Evolutionary conservation across 495 filamentous ascomycete genomes (phyloP), one percentile per base, ranked within the genome.

Genomic region (Neurospora tetrasperma): DNA sequence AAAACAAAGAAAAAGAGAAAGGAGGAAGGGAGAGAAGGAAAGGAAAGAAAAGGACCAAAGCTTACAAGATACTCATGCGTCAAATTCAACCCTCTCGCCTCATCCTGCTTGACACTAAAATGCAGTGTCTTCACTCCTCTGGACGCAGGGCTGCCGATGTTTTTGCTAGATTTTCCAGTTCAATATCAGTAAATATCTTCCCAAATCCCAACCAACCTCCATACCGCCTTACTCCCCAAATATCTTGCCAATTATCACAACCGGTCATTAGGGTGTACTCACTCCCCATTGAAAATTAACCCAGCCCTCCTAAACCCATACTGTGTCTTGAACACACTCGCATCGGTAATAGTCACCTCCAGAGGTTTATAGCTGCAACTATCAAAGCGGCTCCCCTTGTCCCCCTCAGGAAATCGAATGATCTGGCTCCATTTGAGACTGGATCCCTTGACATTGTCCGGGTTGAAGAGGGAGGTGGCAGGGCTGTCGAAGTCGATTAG

Each of bases 271-370:
- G 14, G 20, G 54, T 0, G 16, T 38, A 66, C 54, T 66, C 54
- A 66, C 54, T 85, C 83, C 59, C 79, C 82, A 69, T 76, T 76
- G 73, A 88, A 85, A 76, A 87, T 80, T 42, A 89, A 79, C 18
- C 86, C 87, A 12, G 84, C 86, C 35, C 86, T 82, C 18, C 87
- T 85, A 82, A 89, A 89, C 54, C 87, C 87, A 39, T 82, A 77
- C 77, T 89, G 87, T 5, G 78, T 80, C 75, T 83, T 82, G 78
- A 89, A 89, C 76, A 89, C 86, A 73, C 83, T 85, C 71, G 79
- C 73, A 80, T 89, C 86, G 76, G 78, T 79, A 74, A 87, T 80
- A 69, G 83, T 85, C 18, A 87, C 84, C 76, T 86, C 84, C 71
- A 87, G 73, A 0, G 85, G 75, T 70, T 81, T 83, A 71, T 81